Evolutionary conservation across 495 filamentous ascomycete species (phyloP), one percentile per base, ranked within the genome.

Genomic region (Elasticomyces elasticus): DNA sequence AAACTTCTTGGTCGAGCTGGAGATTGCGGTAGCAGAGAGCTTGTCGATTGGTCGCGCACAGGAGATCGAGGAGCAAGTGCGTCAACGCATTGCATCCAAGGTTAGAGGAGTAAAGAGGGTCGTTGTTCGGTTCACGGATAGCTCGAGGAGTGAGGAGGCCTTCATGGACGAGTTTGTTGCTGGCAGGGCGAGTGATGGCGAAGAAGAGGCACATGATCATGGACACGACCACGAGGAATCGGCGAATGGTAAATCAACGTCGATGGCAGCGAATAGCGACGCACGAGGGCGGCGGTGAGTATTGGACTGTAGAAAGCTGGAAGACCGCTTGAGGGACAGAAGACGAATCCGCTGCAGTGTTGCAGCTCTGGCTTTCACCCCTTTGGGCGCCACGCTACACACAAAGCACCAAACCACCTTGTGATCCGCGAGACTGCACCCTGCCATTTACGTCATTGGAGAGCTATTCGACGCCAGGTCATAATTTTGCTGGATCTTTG

Each of bases 1-100:
- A 70, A 98, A 95, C 67, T 95, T 92, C 55, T 72, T 95, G 4
- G 80, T 95, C 62, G 90, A 96, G 60, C 58, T 97, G 25, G 87
- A 92, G 62, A 66, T 96, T 38, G 86, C 80, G 22, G 85, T 91
- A 28, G 87, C 89, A 0, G 76, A 71, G 1, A 67, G 69, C 17
- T 89, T 83, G 85, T 80, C 84, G 0, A 71, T 97, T 7, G 77
- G 79, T 53, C 76, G 81, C 27, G 80, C 82, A 0, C 68, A 76
- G n/a, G 69, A 71, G 20, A 69, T 92, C 4, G 92, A 98, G 65
- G 79, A 85, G 15, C 66, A 69, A 0, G 75, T 96, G 13, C 78
- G 92, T 48, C 71, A 78, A 22, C 73, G 71, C 28, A 75, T 95
- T 19, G 87, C 86, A 1, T 68, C 72, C 30, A 85, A 83, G 55